These are phyloP conservation scores for Colletotrichum zoysiae DNA, from an alignment of 2,329 filamentous ascomycete species.

Conservation along the genomic window DNA sequence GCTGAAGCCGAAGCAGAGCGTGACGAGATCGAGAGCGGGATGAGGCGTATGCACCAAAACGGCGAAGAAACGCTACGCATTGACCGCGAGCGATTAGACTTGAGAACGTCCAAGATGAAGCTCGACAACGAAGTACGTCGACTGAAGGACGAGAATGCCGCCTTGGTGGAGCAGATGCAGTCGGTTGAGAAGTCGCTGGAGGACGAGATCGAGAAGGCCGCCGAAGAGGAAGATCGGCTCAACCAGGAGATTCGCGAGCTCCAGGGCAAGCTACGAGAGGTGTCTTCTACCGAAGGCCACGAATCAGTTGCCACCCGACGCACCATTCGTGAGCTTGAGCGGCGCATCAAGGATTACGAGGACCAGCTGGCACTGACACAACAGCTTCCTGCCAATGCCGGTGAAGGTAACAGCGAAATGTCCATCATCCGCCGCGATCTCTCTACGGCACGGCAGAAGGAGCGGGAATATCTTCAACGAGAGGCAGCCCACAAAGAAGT, in stretches of 20 bases:
- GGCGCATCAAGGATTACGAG: conserved; percentile 68
- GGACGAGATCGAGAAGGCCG: conserved; percentile 74
- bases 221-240: conserved; percentile 74
- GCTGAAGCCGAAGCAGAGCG: conserved; percentile 73
- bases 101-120: conserved; percentile 75
- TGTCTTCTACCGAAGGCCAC: conserved; percentile 61
- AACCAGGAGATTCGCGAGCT: conserved; percentile 66
- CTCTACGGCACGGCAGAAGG: conserved; percentile 73
- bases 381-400: conserved; percentile 49
- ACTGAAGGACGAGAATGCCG: conserved; percentile 73
- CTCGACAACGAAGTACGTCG: conserved; percentile 76
- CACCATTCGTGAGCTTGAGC: conserved; percentile 75
- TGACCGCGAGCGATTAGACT: conserved; percentile 77
- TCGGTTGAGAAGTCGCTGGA: conserved; percentile 74
- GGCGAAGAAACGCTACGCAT: conserved; percentile 71
- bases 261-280: conserved; percentile 60
- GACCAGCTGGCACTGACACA: conserved; percentile 53
- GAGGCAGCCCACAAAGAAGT: conserved; percentile 73
- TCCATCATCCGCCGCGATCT: conserved; percentile 73
- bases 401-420: conserved; percentile 65
- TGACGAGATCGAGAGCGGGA: conserved; percentile 73
- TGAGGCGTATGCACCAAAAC: conserved; percentile 66
- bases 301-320: conserved; percentile 71
- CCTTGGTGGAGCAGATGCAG: conserved; percentile 67
- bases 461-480: conserved; percentile 74